phyloP scores from a whole-genome alignment of 179 eudicot genomes.

The Nepenthes alata region DNA sequence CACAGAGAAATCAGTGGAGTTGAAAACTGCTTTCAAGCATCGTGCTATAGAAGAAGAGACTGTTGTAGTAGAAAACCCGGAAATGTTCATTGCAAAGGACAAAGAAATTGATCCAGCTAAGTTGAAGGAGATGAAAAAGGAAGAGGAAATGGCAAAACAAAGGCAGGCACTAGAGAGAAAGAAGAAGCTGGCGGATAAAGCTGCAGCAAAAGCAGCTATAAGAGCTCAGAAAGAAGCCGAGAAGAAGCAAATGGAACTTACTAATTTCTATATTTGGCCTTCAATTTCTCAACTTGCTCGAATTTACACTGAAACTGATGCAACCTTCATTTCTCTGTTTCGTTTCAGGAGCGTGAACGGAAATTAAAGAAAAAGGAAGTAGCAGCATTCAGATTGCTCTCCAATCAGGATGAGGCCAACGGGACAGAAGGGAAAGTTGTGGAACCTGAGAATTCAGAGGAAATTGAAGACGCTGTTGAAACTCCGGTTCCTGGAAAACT shows the following conservation, averaged over 20 bases:
- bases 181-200: constrained; percentile 83
- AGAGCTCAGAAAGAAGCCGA: constrained; percentile 91
- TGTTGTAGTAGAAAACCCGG: constrained; percentile 29
- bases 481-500: constrained; percentile 23
- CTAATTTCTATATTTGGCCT: neutral
- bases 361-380: constrained; percentile 59
- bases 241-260: constrained; percentile 70
- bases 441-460: constrained; percentile 33
- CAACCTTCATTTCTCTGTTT: neutral
- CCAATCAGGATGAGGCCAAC: constrained; percentile 35
- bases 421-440: constrained; percentile 16
- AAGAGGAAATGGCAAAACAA: constrained; percentile 74
- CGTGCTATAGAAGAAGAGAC: constrained; percentile 27
- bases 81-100: constrained; percentile 21
- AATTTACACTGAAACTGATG: neutral
- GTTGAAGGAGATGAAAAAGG: constrained; percentile 63
- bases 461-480: constrained; percentile 33
- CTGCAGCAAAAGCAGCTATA: constrained; percentile 72
- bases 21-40: constrained; percentile 13
- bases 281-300: neutral
- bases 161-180: constrained; percentile 78
- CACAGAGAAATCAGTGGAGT: constrained; percentile 25
- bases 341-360: constrained; percentile 57
- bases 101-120: constrained; percentile 40
- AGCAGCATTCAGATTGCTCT: constrained; percentile 13